Evolutionary conservation across 768 basidiomycete species (phyloP).

Genomic region (Phaeotremella skinneri): DNA sequence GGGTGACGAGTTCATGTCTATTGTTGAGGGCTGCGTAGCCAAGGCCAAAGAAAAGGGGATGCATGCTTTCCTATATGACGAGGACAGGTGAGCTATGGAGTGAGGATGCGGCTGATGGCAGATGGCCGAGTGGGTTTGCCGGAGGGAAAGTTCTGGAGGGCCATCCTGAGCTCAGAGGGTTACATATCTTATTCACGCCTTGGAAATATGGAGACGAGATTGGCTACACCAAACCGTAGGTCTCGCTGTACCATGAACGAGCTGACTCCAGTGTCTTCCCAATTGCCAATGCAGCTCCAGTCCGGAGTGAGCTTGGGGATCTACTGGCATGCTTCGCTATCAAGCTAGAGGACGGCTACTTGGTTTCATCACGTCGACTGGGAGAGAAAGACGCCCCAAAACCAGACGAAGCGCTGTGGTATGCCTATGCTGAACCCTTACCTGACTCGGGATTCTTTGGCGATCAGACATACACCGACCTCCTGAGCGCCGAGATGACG

Average conservation of each 20-base stretch:
- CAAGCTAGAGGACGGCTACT: constrained; percentile 10
- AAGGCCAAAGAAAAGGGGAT: constrained; percentile 37
- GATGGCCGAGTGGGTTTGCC: constrained; percentile 41
- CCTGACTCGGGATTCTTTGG: constrained; percentile 28
- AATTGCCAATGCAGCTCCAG: constrained; percentile 8
- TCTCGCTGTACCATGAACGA: neutral
- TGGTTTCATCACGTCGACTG: constrained; percentile 21
- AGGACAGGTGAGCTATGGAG: constrained; percentile 27
- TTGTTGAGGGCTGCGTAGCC: constrained; percentile 27
- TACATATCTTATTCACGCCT: constrained; percentile 34
- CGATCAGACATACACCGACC: constrained; percentile 33
- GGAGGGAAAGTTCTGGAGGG: constrained; percentile 32
- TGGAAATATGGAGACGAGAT: constrained; percentile 30
- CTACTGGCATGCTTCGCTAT: constrained; percentile 32
- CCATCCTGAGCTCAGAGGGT: constrained; percentile 29
- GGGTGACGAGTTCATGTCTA: constrained; percentile 38
- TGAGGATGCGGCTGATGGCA: neutral
- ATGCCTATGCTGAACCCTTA: constrained; percentile 31
- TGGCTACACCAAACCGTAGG: constrained; percentile 12
- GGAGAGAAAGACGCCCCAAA: constrained; percentile 3
- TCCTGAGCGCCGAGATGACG: constrained; percentile 21
- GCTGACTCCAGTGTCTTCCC: neutral
- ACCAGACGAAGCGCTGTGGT: constrained; percentile 20
- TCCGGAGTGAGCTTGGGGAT: constrained; percentile 30
- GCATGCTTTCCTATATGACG: constrained; percentile 40